Conservation (phyloP, 2,329 filamentous ascomycete species). For the Phyllosticta paracitricarpa region DNA sequence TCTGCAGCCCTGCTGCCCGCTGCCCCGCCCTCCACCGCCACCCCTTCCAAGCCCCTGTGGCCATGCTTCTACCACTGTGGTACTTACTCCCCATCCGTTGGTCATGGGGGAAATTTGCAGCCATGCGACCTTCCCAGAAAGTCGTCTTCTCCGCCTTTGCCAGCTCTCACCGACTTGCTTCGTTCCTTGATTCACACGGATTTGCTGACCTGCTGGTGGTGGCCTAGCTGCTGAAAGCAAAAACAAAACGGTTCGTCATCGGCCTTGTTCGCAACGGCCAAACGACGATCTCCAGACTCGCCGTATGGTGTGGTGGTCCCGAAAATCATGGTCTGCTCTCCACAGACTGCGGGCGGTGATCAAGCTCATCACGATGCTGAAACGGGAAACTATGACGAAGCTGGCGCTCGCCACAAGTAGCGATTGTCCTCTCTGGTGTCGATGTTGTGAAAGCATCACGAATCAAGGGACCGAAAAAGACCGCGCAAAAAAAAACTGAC, state of each 20-base stretch:
- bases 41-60: background rate
- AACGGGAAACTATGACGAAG: background rate
- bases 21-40: background rate
- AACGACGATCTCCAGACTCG: background rate
- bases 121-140: conserved; percentile 3
- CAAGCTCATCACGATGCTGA: background rate
- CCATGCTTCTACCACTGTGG: background rate
- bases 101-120: conserved; percentile 5
- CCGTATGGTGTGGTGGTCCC: background rate
- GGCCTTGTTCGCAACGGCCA: background rate
- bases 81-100: background rate
- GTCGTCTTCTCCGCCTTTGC: background rate
- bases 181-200: background rate
- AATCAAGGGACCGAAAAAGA: background rate
- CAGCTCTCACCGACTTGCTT: background rate
- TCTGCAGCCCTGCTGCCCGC: background rate
- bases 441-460: background rate
- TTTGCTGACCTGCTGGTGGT: background rate
- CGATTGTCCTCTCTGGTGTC: background rate
- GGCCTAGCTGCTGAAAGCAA: background rate
- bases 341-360: background rate
- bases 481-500: too few species aligned
- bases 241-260: background rate
- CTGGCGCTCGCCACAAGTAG: background rate
- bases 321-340: background rate